Evolutionary conservation across 1,284 basidiomycete genomes (phyloP).

Genomic region (Trichosporon sp.): DNA sequence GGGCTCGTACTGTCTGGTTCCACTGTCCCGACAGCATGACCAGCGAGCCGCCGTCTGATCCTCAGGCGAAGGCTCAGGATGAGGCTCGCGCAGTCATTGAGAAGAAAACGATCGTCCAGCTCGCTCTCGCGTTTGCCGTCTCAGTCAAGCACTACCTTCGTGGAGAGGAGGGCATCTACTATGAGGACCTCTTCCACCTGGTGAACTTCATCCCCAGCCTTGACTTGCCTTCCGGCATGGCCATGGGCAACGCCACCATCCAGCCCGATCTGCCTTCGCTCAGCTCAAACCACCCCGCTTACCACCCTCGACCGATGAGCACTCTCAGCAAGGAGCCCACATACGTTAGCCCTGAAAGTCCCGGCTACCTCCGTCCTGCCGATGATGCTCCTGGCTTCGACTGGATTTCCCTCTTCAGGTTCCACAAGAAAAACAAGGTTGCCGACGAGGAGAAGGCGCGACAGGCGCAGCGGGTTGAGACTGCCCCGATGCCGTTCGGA

Average conservation of each 20-base stretch:
- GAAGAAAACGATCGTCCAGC: slow-evolving; percentile 71
- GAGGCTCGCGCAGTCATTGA: slow-evolving; percentile 64
- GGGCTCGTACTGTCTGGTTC: slow-evolving; percentile 52
- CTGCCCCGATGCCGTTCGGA: neutral
- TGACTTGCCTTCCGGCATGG: slow-evolving; percentile 44
- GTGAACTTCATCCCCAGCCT: slow-evolving; percentile 51
- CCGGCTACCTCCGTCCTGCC: slow-evolving; percentile 57
- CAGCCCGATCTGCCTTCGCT: slow-evolving; percentile 33
- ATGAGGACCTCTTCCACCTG: slow-evolving; percentile 53
- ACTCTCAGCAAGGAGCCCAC: slow-evolving; percentile 23
- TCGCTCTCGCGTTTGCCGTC: slow-evolving; percentile 64
- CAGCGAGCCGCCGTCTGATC: slow-evolving; percentile 34
- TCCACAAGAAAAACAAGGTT: slow-evolving; percentile 10
- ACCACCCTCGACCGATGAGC: neutral
- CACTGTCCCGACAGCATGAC: slow-evolving; percentile 49
- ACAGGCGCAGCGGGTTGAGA: neutral
- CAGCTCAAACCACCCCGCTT: slow-evolving; percentile 21
- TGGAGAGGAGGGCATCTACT: slow-evolving; percentile 65
- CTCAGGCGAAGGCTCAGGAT: slow-evolving; percentile 56
- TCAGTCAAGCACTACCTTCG: slow-evolving; percentile 60
- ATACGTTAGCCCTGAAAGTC: slow-evolving; percentile 61
- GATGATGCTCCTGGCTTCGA: slow-evolving; percentile 66
- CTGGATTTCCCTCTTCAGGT: slow-evolving; percentile 68
- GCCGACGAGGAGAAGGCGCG: neutral
- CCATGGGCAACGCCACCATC: slow-evolving; percentile 40